Evolutionary conservation across 345 rosid species (phyloP), one percentile per base, ranked within the genome.

Genomic region (Aquilaria sinensis): DNA sequence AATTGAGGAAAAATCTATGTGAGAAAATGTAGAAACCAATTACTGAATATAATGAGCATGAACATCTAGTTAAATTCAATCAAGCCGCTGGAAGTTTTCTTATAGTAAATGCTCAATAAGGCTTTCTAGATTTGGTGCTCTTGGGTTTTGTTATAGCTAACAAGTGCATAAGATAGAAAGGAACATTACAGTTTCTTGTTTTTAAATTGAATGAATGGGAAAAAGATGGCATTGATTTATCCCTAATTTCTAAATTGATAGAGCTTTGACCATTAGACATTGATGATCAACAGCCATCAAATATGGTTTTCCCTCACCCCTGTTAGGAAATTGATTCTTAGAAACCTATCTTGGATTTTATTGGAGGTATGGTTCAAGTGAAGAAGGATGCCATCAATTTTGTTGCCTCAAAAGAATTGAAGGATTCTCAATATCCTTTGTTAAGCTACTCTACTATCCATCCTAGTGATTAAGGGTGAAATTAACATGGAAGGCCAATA

Each of bases 271-370:
- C 76, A 57, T 67, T 81, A 62, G 67, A 56, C 50, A 75, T 68
- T 16, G 74, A 73, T 51, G 62, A 53, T 12, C 66, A 67, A 49
- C 74, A 53, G 45, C 71, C 63, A 41, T 54, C 23, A 31, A 50
- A 59, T 54, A 72, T 87, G 65, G 72, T 74, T 71, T 85, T 82
- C 12, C 68, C 79, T 46, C 80, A 75, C 76, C 85, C 84, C 47
- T 80, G 72, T 70, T 70, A 69, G 30, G 74, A 72, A 34, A 51
- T 63, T 33, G 70, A 60, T 62, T 34, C 60, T 23, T 75, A 56
- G 57, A 81, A 76, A 66, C 76, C 81, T 64, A 68, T 86, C 47
- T 69, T 82, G 50, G 94, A 88, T 76, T 83, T 88, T 51, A 67
- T 86, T 12, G 87, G 84, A 58, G 88, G 78, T 56, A 60, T 83